A percentile compares a stretch with the other conserved stretches of the same genome.
These are phyloP conservation scores for Trichoderma simmonsii DNA, from an alignment of 2,329 filamentous ascomycete species.

Conservation along the genomic window DNA sequence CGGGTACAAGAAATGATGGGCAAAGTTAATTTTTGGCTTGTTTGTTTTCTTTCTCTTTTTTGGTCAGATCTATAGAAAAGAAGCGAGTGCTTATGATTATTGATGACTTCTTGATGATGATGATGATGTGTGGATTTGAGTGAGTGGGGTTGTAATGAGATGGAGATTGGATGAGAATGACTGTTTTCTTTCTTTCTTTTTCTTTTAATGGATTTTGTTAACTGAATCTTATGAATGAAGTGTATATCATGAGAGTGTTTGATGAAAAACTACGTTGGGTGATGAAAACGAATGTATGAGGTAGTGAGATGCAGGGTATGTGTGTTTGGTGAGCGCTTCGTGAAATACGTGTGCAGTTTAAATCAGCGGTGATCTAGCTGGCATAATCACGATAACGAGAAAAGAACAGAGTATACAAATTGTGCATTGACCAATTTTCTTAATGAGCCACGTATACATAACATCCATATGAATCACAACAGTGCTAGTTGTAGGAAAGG, in stretches of 20 bases:
- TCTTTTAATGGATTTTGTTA: no score
- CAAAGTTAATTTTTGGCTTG: not conserved
- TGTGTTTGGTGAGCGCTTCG: not conserved
- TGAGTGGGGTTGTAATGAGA: not conserved
- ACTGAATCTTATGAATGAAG: not conserved
- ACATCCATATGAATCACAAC: not conserved
- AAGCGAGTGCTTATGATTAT: not conserved
- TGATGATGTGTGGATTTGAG: no score
- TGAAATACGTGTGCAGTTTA: not conserved
- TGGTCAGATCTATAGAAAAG: slow-evolving; percentile 1
- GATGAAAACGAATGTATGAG: not conserved
- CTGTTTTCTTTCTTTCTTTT: no score
- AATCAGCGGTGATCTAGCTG: not conserved
- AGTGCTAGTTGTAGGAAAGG: not conserved
- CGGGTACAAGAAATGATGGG: not conserved
- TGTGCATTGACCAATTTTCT: not conserved
- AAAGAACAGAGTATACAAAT: not conserved
- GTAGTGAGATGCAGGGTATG: not conserved
- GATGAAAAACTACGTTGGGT: not conserved
- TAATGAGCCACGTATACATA: not conserved
- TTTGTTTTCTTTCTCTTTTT: not conserved
- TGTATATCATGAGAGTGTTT: not conserved
- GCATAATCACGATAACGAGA: not conserved
- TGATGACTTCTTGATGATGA: not conserved
- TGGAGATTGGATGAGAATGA: no score